These are phyloP conservation scores for Solanum microdontum DNA, from an alignment of 257 asterid genomes.

Conservation along the genomic window DNA sequence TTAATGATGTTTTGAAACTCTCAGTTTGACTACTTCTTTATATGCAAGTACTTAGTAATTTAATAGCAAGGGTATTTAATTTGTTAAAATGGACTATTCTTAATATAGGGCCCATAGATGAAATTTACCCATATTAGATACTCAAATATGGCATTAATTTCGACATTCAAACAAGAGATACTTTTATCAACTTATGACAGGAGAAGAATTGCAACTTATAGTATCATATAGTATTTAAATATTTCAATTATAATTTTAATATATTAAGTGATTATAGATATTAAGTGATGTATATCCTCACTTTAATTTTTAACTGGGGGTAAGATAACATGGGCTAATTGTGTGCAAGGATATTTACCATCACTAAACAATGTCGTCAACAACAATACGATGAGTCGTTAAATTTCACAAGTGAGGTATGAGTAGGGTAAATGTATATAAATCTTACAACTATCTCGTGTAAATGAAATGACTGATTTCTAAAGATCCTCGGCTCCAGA, in stretches of 20 bases:
- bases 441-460: too few species aligned
- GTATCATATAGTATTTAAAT: too few species aligned
- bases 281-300: background rate
- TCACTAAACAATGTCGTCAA: background rate
- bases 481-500: rapidly evolving
- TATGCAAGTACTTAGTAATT: background rate
- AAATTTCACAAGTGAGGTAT: background rate
- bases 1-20: too few species aligned
- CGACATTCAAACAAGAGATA: background rate
- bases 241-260: background rate
- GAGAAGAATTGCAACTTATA: too few species aligned
- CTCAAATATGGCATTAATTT: background rate
- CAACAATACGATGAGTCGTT: background rate
- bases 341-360: background rate
- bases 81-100: too few species aligned
- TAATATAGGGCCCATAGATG: background rate
- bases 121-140: background rate
- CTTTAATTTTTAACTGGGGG: background rate
- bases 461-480: too few species aligned
- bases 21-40: background rate
- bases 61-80: too few species aligned
- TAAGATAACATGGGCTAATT: background rate
- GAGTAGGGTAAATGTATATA: too few species aligned
- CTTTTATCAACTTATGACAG: background rate
- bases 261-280: background rate